Base-by-base conservation (phyloP, 768 basidiomycete genomes). In the Ramaria rubella region DNA sequence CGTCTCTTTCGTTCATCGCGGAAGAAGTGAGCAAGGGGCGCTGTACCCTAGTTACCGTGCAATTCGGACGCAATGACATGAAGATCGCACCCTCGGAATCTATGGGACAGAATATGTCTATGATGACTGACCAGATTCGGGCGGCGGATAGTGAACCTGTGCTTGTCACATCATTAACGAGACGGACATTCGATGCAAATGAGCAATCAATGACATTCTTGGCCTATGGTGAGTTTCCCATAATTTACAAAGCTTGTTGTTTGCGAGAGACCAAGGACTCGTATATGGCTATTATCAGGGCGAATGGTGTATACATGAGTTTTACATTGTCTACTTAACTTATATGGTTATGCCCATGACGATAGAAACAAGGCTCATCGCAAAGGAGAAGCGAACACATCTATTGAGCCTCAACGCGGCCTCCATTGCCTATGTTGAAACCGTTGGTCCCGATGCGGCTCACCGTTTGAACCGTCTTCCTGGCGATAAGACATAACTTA, bases 381-480 rank as follows among this genome's bases (percentile, higher is more conserved):
- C 71, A 17, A 63, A 68, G 50, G 70, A 74, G 55, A 65, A 74
- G 55, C 53, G 59, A 1, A 73, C 72, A 2, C 74, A 75, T 52
- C 62, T 72, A 9, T 57, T 77, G 31, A 75, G 75, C 55, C 62
- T 76, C 19, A 73, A 75, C 49, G 64, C 67, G 5, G 61, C 65
- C 19, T 75, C 73, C 1, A 73, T 75, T 19, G 64, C 68, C 49
- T 75, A 75, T 61, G 65, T 66, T 27, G 70, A 75, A 60, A 71
- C 70, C 2, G 73, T 75, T 33, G 75, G 75, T 8, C 68, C 73
- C 2, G 70, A 71, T 36, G 70, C 72, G 21, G 69, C 72, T 9
- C 74, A 75, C 58, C 59, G 65, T 11, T 66, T 75, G 36, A 74
- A 76, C 58, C 68, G 73, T 67, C 73, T 49, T 73, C 74, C n/a